Evolutionary conservation across 1,284 basidiomycete genomes (phyloP).

Genomic region (Sutorius eximius): DNA sequence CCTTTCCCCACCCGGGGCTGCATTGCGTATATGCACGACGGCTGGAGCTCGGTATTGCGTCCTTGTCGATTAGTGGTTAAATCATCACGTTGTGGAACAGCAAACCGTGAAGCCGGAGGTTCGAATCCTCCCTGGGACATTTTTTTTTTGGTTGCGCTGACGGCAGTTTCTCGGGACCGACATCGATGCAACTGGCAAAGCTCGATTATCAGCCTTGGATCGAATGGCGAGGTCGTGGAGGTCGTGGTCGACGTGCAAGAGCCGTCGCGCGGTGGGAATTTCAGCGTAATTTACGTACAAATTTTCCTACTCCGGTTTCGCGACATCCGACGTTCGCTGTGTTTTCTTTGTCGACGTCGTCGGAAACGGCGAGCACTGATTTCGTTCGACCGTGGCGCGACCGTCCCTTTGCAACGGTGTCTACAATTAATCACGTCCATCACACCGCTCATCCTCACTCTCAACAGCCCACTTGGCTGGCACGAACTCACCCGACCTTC

Average conservation of each 20-base stretch:
- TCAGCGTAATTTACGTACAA: conserved; percentile 21
- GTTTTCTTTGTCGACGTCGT: conserved; percentile 22
- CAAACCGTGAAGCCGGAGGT: conserved; percentile 38
- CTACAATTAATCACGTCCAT: conserved; percentile 25
- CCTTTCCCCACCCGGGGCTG: neutral
- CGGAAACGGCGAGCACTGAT: conserved; percentile 15
- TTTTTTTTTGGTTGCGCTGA: conserved; percentile 19
- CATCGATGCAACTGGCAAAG: too few species aligned
- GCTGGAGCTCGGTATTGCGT: neutral
- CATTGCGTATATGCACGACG: too few species aligned
- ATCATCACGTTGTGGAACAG: conserved; percentile 42
- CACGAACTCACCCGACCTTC: conserved; percentile 15
- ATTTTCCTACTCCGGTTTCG: conserved; percentile 30
- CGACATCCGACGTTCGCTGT: conserved; percentile 10
- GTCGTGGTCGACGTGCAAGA: neutral
- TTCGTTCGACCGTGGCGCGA: conserved; percentile 8
- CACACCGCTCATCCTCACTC: conserved; percentile 14
- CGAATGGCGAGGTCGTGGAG: neutral
- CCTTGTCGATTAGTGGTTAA: conserved; percentile 44
- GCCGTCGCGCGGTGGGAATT: conserved; percentile 11
- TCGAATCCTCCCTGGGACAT: conserved; percentile 44
- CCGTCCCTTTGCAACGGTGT: conserved; percentile 29
- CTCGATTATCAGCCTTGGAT: too few species aligned
- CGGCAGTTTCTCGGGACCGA: neutral
- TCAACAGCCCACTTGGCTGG: conserved; percentile 18